These are phyloP conservation scores for Solanum appendiculatum DNA, from an alignment of 257 asterid genomes.

Conservation along the genomic window DNA sequence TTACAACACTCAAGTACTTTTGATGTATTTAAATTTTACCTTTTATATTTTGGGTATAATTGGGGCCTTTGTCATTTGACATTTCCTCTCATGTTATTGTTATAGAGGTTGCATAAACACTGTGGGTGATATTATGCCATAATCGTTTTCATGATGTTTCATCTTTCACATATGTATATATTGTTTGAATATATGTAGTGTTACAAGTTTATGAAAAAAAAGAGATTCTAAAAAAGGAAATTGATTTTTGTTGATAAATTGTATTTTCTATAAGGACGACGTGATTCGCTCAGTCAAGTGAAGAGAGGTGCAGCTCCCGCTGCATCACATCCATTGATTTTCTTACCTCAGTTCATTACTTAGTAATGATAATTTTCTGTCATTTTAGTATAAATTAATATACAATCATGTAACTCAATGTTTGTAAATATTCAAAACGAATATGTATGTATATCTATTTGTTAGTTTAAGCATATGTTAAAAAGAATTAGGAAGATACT, in stretches of 20 bases:
- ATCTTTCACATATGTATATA: no score
- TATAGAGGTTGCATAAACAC: neutral
- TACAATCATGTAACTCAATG: neutral
- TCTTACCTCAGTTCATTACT: neutral
- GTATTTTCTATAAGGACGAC: no score
- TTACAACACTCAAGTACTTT: neutral
- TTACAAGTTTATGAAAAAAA: no score
- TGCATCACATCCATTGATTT: neutral
- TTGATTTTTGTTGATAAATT: no score
- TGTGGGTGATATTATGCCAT: neutral
- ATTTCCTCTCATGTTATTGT: neutral
- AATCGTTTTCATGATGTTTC: neutral
- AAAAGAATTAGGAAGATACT: neutral
- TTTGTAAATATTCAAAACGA: neutral
- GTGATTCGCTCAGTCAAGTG: no score
- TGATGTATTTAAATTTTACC: neutral
- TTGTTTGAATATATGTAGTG: no score
- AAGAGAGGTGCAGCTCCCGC: no score
- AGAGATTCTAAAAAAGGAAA: no score
- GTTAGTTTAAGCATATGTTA: neutral
- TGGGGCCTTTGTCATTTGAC: neutral
- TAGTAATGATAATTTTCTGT: neutral
- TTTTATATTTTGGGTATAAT: neutral
- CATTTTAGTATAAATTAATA: neutral
- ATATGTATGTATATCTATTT: no score